These are phyloP conservation scores for Acacia crassicarpa DNA, from an alignment of 306 rosid species.

Conservation along the genomic window DNA sequence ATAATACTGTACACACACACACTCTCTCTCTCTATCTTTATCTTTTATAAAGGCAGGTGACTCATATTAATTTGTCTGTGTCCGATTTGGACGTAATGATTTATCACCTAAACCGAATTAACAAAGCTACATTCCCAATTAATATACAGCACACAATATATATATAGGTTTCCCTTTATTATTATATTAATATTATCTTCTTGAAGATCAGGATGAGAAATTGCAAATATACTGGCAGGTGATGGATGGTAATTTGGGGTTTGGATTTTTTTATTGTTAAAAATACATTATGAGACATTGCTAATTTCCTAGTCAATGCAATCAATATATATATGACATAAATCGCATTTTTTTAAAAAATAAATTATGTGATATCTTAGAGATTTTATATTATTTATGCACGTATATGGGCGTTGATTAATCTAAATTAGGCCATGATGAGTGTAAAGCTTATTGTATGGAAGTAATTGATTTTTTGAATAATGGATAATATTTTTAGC, in stretches of 20 bases:
- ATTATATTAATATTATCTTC: background rate
- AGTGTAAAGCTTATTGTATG: no score
- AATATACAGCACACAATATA: slow-evolving; percentile 1
- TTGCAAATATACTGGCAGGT: background rate
- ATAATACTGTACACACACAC: background rate
- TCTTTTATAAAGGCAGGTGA: slow-evolving; percentile 26
- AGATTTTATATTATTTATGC: no score
- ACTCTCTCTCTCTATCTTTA: slow-evolving; percentile 11
- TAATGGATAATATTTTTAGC: no score
- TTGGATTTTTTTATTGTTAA: no score
- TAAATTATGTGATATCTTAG: no score
- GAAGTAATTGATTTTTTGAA: no score
- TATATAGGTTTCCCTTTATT: slow-evolving; percentile 24
- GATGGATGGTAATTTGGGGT: no score
- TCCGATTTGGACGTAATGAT: slow-evolving; percentile 43
- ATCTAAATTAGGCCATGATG: no score
- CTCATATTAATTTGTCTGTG: slow-evolving; percentile 32
- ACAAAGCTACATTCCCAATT: slow-evolving; percentile 19
- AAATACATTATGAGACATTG: background rate
- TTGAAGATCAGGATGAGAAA: background rate
- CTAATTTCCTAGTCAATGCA: background rate
- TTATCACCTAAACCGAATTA: slow-evolving; percentile 44
- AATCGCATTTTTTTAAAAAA: no score
- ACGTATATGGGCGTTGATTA: no score
- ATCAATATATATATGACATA: no score